These are phyloP conservation scores for Tilletia indica DNA, from an alignment of 1,284 basidiomycete genomes.

Conservation along the genomic window DNA sequence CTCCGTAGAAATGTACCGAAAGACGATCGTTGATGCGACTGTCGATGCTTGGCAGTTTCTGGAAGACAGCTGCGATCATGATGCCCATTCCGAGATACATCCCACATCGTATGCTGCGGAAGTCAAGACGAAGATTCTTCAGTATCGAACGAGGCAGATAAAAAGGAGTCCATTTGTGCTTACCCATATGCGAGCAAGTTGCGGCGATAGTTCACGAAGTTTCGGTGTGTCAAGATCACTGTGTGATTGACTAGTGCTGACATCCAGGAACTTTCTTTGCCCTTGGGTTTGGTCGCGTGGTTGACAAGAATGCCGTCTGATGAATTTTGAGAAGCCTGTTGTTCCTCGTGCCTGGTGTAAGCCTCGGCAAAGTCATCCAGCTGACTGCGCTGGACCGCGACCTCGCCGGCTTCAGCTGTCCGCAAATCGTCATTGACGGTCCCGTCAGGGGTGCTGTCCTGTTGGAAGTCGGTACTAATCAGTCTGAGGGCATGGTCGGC, in stretches of 20 bases:
- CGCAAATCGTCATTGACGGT: background rate
- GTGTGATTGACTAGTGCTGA: no score
- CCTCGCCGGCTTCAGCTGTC: no score
- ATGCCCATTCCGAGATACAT: conserved; percentile 62
- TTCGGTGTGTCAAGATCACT: conserved; percentile 27
- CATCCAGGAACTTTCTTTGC: no score
- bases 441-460: background rate
- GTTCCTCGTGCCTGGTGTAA: no score
- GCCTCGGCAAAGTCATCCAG: no score
- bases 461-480: conserved; percentile 50
- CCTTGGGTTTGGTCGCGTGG: background rate
- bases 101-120: conserved; percentile 59
- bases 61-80: conserved; percentile 65
- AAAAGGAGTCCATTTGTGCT: no score
- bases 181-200: conserved; percentile 66
- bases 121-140: no score
- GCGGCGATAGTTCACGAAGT: conserved; percentile 42
- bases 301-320: no score
- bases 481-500: conserved; percentile 51
- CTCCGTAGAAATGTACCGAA: conserved; percentile 51
- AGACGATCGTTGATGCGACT: conserved; percentile 56
- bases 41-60: conserved; percentile 59
- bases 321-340: background rate
- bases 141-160: no score
- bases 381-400: no score